Evolutionary conservation across 2,329 filamentous ascomycete genomes (phyloP).

Genomic region (Cercospora janseana): DNA sequence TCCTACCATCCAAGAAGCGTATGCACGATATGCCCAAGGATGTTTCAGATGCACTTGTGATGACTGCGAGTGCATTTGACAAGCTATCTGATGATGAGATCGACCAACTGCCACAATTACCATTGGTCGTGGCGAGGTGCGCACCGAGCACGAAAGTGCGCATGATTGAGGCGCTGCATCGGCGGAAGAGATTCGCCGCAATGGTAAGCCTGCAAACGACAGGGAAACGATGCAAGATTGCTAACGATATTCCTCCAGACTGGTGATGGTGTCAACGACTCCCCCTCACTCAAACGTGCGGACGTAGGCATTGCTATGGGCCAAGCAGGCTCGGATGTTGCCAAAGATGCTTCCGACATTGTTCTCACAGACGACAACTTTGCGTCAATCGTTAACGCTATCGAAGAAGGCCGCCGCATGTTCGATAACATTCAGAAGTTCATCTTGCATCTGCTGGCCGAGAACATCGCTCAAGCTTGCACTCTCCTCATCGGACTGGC

Average conservation of each 20-base stretch:
- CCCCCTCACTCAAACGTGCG: constrained; percentile 73
- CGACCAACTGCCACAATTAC: constrained; percentile 69
- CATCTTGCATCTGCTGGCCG: constrained; percentile 83
- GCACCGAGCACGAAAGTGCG: constrained; percentile 82
- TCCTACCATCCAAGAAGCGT: constrained; percentile 62
- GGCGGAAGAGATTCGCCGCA: constrained; percentile 71
- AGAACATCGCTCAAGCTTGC: constrained; percentile 88
- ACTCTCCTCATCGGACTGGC: constrained; percentile 77
- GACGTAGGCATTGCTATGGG: constrained; percentile 91
- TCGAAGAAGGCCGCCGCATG: constrained; percentile 84
- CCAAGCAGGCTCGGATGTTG: constrained; percentile 78
- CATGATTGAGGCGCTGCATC: constrained; percentile 87
- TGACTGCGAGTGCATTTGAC: constrained; percentile 62
- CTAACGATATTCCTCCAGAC: constrained; percentile 61
- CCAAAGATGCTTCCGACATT: constrained; percentile 79
- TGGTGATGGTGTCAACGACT: constrained; percentile 84
- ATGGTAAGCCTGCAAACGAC: constrained; percentile 50
- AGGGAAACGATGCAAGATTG: neutral
- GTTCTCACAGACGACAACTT: constrained; percentile 87
- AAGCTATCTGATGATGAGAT: constrained; percentile 71
- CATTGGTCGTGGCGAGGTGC: constrained; percentile 78
- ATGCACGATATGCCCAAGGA: constrained; percentile 60
- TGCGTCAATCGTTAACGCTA: constrained; percentile 77
- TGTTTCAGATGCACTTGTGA: constrained; percentile 55
- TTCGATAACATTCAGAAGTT: constrained; percentile 91